Conservation (phyloP, 208 protist species). For the Crithidia thermophila region DNA sequence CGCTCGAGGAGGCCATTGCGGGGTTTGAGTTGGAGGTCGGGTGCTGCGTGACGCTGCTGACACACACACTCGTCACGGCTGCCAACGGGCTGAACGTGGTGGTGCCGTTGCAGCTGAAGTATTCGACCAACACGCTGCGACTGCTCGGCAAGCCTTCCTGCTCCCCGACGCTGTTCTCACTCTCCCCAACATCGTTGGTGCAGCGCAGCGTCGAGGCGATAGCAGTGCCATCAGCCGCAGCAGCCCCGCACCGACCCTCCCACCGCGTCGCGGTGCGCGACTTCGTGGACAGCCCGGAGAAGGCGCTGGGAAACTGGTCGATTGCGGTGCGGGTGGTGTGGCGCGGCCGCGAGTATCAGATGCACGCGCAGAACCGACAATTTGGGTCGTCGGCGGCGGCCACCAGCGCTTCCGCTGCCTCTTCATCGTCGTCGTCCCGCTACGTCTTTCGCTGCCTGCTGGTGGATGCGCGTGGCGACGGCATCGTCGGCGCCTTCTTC, state of each 20-base stretch:
- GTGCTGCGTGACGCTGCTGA: slow-evolving; percentile 57
- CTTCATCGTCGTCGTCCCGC: too few relatives aligned
- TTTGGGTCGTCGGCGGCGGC: slow-evolving; percentile 5
- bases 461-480: slow-evolving; percentile 61
- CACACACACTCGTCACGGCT: slow-evolving; percentile 55
- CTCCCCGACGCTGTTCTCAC: slow-evolving; percentile 35
- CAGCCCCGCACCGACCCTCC: background rate
- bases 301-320: slow-evolving; percentile 43
- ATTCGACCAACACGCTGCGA: slow-evolving; percentile 43
- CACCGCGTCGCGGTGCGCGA: slow-evolving; percentile 40
- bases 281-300: slow-evolving; percentile 39
- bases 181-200: slow-evolving; percentile 52
- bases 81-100: slow-evolving; percentile 76
- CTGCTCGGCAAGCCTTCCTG: slow-evolving; percentile 61
- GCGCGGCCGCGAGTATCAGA: slow-evolving; percentile 38
- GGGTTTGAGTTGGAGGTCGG: slow-evolving; percentile 77
- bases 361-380: background rate
- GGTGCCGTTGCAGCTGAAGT: slow-evolving; percentile 44
- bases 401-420: background rate
- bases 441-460: slow-evolving; percentile 51
- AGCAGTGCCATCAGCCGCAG: background rate
- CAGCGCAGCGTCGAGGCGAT: slow-evolving; percentile 1
- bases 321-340: slow-evolving; percentile 62
- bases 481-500: slow-evolving; percentile 38
- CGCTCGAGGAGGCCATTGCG: slow-evolving; percentile 55